These are phyloP conservation scores for Phoma sp. DNA, from an alignment of 2,329 filamentous ascomycete genomes.

Conservation along the genomic window DNA sequence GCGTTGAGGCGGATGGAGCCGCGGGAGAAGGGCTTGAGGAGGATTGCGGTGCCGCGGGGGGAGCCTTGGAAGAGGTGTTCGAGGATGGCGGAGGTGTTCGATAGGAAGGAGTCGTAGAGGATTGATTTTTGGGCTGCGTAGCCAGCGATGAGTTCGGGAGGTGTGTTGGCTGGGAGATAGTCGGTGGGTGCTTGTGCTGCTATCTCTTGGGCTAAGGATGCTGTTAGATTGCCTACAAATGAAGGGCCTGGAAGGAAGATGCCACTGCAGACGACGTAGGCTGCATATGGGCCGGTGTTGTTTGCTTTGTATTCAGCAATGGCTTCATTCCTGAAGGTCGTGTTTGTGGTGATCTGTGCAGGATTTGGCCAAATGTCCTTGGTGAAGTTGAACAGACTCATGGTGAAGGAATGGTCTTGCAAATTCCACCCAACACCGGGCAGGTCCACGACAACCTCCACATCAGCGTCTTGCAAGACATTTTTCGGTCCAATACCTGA, in stretches of 20 bases:
- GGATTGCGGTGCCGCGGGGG: constrained; percentile 2
- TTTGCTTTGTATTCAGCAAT: constrained; percentile 6
- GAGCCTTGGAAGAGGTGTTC: constrained; percentile 9
- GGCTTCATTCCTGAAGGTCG: constrained; percentile 10
- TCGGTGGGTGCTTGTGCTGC: not conserved
- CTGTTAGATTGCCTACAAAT: constrained; percentile 1
- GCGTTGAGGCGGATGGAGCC: constrained; percentile 43
- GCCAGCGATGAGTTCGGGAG: not conserved
- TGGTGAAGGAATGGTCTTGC: constrained; percentile 31
- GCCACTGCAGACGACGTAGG: constrained; percentile 7
- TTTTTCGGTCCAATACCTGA: constrained; percentile 62
- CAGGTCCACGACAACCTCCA: constrained; percentile 26
- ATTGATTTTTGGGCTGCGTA: constrained; percentile 1
- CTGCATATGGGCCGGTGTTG: constrained; percentile 4
- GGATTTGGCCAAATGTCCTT: constrained; percentile 7
- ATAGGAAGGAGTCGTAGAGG: not conserved
- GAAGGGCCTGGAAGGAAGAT: constrained; percentile 2
- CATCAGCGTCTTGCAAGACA: constrained; percentile 19
- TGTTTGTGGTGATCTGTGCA: constrained; percentile 13
- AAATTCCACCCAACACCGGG: constrained; percentile 39
- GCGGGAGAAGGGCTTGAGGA: constrained; percentile 35
- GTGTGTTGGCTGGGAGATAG: not conserved
- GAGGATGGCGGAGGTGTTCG: constrained; percentile 2
- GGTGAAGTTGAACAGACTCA: constrained; percentile 5
- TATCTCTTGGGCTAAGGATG: not conserved